A percentile compares a stretch with the other conserved stretches of the same genome.
phyloP scores from a whole-genome alignment of 2,329 filamentous ascomycete genomes.

The Penicillium italicum region DNA sequence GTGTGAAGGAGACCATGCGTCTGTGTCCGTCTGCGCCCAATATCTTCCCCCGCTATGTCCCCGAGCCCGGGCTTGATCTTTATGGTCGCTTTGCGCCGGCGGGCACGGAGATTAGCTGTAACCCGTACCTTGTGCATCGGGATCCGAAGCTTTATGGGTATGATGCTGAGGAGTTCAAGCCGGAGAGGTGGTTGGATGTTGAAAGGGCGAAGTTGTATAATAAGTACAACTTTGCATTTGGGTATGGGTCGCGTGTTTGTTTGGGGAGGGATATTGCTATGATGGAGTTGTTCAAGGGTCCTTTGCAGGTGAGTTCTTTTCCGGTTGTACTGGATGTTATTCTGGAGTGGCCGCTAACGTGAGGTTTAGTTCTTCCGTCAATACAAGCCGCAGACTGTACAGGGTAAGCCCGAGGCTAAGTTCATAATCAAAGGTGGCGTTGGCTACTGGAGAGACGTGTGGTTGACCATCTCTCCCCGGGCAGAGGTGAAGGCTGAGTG shows the following conservation, averaged over 20 bases:
- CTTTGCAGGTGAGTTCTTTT: conserved; percentile 27
- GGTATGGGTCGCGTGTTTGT: conserved; percentile 49
- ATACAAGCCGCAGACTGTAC: conserved; percentile 22
- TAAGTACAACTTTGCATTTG: conserved; percentile 51
- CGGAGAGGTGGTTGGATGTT: conserved; percentile 42
- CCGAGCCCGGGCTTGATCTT: conserved; percentile 36
- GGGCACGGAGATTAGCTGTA: conserved; percentile 47
- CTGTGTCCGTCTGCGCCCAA: conserved; percentile 52
- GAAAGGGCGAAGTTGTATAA: conserved; percentile 43
- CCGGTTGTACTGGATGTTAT: neutral
- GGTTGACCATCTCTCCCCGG: conserved; percentile 32
- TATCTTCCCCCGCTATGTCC: conserved; percentile 49
- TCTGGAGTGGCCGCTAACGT: conserved; percentile 2
- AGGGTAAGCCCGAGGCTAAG: conserved; percentile 26
- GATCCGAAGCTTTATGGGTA: conserved; percentile 42
- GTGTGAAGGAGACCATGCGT: conserved; percentile 51
- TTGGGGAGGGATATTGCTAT: conserved; percentile 51
- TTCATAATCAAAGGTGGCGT: conserved; percentile 35
- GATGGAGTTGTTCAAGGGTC: conserved; percentile 52
- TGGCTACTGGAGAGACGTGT: conserved; percentile 34
- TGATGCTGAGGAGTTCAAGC: conserved; percentile 41
- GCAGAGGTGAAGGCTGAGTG: conserved; percentile 12
- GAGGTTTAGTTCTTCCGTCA: conserved; percentile 30
- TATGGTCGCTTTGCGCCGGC: conserved; percentile 41
- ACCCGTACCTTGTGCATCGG: conserved; percentile 49